These are phyloP conservation scores for Pseudogymnoascus sp. DNA, from an alignment of 2,329 filamentous ascomycete species.

Conservation along the genomic window DNA sequence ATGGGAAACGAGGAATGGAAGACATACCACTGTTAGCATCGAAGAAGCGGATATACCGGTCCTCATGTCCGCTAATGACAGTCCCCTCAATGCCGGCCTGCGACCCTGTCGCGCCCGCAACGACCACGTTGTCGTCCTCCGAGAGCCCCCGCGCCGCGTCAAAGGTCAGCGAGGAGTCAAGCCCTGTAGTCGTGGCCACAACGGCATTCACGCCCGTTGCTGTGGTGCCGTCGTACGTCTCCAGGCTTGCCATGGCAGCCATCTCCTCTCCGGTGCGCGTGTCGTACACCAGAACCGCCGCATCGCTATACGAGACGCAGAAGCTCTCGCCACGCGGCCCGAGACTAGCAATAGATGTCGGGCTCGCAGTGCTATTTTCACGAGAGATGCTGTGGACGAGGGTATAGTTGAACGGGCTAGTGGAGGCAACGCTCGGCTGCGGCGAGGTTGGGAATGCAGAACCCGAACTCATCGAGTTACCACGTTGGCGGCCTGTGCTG, in stretches of 20 bases:
- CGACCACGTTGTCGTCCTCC: constrained; percentile 66
- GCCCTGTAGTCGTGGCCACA: constrained; percentile 74
- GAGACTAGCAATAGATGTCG: constrained; percentile 90
- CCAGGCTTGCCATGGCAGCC: constrained; percentile 83
- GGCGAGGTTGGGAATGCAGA: constrained; percentile 86
- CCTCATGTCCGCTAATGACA: constrained; percentile 94
- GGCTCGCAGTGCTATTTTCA: constrained; percentile 61
- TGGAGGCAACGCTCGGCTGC: constrained; percentile 78
- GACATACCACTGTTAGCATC: constrained; percentile 95
- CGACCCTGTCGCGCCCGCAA: constrained; percentile 74
- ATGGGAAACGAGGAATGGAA: neutral
- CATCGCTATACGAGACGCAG: constrained; percentile 87
- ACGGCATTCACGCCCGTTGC: constrained; percentile 84
- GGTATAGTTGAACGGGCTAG: constrained; percentile 79
- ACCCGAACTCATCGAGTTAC: constrained; percentile 89
- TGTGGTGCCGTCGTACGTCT: constrained; percentile 84
- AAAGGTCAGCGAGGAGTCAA: constrained; percentile 56
- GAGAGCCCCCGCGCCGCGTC: constrained; percentile 57
- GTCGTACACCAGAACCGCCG: constrained; percentile 85
- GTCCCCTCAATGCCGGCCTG: constrained; percentile 79
- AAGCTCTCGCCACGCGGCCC: constrained; percentile 77
- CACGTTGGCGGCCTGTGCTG: constrained; percentile 67
- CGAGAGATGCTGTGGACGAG: constrained; percentile 81
- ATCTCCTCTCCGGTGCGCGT: constrained; percentile 87
- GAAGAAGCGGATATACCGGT: constrained; percentile 92